Evolutionary conservation across 2,329 filamentous ascomycete species (phyloP).

Genomic region (Orbilia quercus): DNA sequence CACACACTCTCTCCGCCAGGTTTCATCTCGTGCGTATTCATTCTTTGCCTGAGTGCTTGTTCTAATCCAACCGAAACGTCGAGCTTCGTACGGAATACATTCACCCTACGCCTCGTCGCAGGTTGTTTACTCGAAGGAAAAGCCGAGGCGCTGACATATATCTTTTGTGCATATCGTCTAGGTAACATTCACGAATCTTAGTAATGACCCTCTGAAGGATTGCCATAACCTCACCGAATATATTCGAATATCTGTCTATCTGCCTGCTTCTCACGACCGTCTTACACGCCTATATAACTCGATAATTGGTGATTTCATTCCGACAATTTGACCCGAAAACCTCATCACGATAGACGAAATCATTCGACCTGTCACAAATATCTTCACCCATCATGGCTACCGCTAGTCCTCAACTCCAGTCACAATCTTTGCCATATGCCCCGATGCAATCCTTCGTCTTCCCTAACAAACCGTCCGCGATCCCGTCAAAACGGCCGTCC

Average conservation of each 20-base stretch:
- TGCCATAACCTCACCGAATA: slow-evolving; percentile 34
- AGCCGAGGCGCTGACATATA: slow-evolving; percentile 11
- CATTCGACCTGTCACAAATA: slow-evolving; percentile 2
- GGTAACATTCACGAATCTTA: slow-evolving; percentile 51
- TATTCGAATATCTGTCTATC: slow-evolving; percentile 38
- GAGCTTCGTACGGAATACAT: slow-evolving; percentile 2
- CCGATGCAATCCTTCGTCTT: slow-evolving; percentile 50
- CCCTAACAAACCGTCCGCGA: slow-evolving; percentile 19
- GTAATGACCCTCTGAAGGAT: slow-evolving; percentile 55
- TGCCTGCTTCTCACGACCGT: slow-evolving; percentile 52
- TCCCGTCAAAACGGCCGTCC: slow-evolving; percentile 43
- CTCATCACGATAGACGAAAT: slow-evolving; percentile 44
- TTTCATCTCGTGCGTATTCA: slow-evolving; percentile 51
- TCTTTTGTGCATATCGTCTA: neutral
- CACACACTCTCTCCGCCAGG: slow-evolving; percentile 44
- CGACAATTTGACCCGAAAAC: no score
- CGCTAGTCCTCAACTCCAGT: slow-evolving; percentile 19
- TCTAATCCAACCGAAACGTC: slow-evolving; percentile 7
- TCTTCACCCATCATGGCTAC: slow-evolving; percentile 47
- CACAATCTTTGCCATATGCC: slow-evolving; percentile 21
- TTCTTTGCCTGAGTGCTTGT: slow-evolving; percentile 19
- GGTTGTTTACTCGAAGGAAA: slow-evolving; percentile 2
- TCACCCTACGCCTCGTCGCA: slow-evolving; percentile 19
- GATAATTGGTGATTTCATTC: slow-evolving; percentile 49
- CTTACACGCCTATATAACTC: slow-evolving; percentile 37